Evolutionary conservation across 2,329 filamentous ascomycete genomes (phyloP).

Genomic region (Epichloe festucae): DNA sequence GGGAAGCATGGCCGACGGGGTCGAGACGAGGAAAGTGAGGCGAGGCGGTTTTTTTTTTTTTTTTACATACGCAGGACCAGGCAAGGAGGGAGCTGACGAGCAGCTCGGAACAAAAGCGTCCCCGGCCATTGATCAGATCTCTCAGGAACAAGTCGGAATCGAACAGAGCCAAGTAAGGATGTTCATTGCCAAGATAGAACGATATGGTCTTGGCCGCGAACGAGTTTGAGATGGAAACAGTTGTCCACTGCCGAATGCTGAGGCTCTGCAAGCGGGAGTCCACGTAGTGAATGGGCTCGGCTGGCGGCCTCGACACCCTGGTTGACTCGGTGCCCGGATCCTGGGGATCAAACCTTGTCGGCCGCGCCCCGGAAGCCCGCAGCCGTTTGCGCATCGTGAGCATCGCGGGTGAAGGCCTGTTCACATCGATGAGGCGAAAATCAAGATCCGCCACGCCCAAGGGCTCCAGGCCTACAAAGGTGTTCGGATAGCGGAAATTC

Average conservation of each 20-base stretch:
- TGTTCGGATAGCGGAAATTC: not conserved
- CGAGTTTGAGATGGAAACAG: not conserved
- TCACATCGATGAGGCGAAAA: not conserved
- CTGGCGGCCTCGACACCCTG: not conserved
- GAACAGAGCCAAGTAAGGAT: not conserved
- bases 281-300: not conserved
- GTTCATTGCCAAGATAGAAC: not conserved
- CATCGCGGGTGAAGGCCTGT: not conserved
- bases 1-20: not conserved
- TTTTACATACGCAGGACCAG: not conserved
- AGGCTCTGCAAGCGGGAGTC: not conserved
- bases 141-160: slow-evolving; percentile 1
- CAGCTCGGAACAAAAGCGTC: not conserved
- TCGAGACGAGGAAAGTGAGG: not conserved
- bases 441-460: not conserved
- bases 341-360: not conserved
- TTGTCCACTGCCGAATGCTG: not conserved
- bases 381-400: not conserved
- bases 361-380: not conserved
- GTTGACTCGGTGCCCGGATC: not conserved
- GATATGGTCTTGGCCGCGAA: not conserved
- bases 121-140: not conserved
- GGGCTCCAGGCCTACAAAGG: not conserved
- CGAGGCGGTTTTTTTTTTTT: no score
- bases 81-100: slow-evolving; percentile 1